Conservation (phyloP, 495 filamentous ascomycete species). For the Annulohypoxylon moriforme region DNA sequence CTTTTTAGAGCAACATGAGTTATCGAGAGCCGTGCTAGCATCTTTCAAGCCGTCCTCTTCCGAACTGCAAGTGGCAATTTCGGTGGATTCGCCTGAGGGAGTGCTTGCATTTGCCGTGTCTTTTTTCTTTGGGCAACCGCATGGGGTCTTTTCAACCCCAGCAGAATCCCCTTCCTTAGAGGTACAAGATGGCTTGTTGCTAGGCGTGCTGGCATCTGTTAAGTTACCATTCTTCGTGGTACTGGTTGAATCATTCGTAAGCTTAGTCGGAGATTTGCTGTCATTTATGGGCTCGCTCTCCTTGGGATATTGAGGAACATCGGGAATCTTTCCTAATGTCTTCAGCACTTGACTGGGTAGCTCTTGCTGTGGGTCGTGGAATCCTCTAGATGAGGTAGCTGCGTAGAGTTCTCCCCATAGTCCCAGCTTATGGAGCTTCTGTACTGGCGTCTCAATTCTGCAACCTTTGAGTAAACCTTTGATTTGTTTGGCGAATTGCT, state of each 20-base stretch:
- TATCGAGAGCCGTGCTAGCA: background rate
- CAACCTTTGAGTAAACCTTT: background rate
- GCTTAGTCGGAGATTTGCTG: background rate
- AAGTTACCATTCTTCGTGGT: background rate
- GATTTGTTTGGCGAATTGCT: background rate
- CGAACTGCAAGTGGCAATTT: background rate
- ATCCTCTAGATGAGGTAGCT: background rate
- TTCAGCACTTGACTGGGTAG: background rate
- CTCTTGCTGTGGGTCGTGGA: background rate
- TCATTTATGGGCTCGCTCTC: background rate
- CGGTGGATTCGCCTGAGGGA: background rate
- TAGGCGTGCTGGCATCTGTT: background rate
- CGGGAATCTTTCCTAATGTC: background rate
- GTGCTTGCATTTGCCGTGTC: background rate
- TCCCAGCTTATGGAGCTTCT: conserved; percentile 7
- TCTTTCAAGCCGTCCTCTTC: background rate
- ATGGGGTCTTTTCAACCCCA: background rate
- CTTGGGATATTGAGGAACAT: background rate
- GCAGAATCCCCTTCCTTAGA: background rate
- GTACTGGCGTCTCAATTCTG: background rate
- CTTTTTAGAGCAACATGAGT: background rate
- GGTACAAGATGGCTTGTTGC: background rate
- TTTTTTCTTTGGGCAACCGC: background rate
- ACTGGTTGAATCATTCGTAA: background rate
- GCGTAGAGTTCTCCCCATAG: background rate